phyloP scores from a whole-genome alignment of 768 basidiomycete species.

The Roridomyces roridus region DNA sequence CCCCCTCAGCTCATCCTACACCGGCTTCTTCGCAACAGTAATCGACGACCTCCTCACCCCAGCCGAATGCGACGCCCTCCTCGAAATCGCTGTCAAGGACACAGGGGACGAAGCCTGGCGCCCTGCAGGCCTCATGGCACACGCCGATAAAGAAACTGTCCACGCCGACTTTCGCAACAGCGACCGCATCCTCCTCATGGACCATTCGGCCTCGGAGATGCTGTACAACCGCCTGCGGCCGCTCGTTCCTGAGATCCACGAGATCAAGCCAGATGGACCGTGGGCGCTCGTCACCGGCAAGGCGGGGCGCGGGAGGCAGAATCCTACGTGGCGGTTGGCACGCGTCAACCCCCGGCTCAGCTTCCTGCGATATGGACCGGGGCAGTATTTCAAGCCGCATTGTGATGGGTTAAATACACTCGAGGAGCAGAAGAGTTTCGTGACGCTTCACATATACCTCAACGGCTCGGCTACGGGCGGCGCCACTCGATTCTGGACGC shows the following conservation, averaged over 20 bases:
- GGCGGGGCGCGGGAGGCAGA: slow-evolving; percentile 26
- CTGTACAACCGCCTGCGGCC: slow-evolving; percentile 45
- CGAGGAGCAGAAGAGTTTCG: slow-evolving; percentile 46
- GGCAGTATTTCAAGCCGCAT: slow-evolving; percentile 43
- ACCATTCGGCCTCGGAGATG: slow-evolving; percentile 37
- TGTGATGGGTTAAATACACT: slow-evolving; percentile 43
- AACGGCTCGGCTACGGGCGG: slow-evolving; percentile 39
- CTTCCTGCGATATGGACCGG: slow-evolving; percentile 50
- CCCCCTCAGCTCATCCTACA: too few relatives aligned
- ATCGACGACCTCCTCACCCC: slow-evolving; percentile 48
- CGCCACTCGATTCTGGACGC: slow-evolving; percentile 46
- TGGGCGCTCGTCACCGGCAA: slow-evolving; percentile 41
- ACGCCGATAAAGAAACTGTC: slow-evolving; percentile 33
- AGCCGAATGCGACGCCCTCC: slow-evolving; percentile 46
- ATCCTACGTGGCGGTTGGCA: slow-evolving; percentile 41
- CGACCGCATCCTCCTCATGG: slow-evolving; percentile 44
- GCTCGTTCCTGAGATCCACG: slow-evolving; percentile 42
- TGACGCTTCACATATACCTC: slow-evolving; percentile 51
- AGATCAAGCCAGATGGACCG: slow-evolving; percentile 35
- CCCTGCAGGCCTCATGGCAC: slow-evolving; percentile 41
- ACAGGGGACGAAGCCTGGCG: slow-evolving; percentile 43
- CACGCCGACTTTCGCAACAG: slow-evolving; percentile 47
- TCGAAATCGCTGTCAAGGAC: slow-evolving; percentile 44
- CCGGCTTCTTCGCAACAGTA: slow-evolving; percentile 46
- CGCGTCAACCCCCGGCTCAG: slow-evolving; percentile 50